A percentile compares a stretch with the other conserved stretches of the same genome.
These are phyloP conservation scores for Cyclotella baltica DNA, from an alignment of 108 stramenopile genomes.

Conservation along the genomic window DNA sequence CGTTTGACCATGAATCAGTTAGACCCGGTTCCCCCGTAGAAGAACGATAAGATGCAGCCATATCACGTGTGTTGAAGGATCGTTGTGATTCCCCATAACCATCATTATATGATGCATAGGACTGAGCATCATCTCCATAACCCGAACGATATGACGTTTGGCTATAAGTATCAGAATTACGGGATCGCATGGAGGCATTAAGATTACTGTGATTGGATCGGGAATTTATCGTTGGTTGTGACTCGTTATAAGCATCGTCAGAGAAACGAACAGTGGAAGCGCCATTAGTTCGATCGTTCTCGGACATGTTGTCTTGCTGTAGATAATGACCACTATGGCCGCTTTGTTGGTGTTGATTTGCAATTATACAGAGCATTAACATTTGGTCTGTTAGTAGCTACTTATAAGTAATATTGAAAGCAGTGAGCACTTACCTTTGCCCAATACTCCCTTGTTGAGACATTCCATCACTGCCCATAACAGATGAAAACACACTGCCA, in stretches of 20 bases:
- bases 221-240: neutral
- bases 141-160: neutral
- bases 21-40: neutral
- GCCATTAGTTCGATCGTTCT: neutral
- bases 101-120: neutral
- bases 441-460: neutral
- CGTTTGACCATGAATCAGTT: neutral
- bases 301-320: neutral
- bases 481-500: conserved; percentile 1
- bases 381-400: neutral
- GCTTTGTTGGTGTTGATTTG: neutral
- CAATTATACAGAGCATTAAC: neutral
- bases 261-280: conserved; percentile 15
- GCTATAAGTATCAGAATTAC: neutral
- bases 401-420: neutral
- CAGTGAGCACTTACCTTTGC: neutral
- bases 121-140: neutral
- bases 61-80: too few relatives aligned
- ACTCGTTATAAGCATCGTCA: neutral
- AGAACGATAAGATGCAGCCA: neutral
- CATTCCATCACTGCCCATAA: neutral
- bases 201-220: neutral
- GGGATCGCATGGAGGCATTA: neutral
- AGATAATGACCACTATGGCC: neutral
- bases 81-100: neutral